A percentile compares a stretch with the other conserved stretches of the same genome.
Conservation (phyloP, 2,329 filamentous ascomycete species). For the Pyrenophora graminea region DNA sequence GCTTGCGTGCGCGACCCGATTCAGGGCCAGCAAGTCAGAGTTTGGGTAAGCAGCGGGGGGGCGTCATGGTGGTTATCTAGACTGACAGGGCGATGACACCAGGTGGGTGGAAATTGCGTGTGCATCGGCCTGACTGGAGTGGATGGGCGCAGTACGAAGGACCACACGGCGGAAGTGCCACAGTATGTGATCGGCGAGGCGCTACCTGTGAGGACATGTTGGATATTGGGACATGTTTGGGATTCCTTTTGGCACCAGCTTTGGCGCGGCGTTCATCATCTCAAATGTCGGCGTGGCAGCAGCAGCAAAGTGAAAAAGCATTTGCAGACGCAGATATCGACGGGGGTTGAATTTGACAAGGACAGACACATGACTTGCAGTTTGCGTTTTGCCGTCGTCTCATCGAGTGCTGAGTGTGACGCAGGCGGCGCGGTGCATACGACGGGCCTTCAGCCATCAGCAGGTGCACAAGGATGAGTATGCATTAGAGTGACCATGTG, state of each 20-base stretch:
- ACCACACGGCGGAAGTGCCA: slow-evolving; percentile 5
- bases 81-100: background rate
- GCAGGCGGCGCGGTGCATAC: slow-evolving; percentile 11
- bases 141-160: slow-evolving; percentile 7
- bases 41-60: too few relatives aligned
- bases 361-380: background rate
- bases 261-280: too few relatives aligned
- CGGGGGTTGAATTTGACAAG: background rate
- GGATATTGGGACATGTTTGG: background rate
- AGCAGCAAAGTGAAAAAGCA: too few relatives aligned
- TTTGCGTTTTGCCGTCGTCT: slow-evolving; percentile 9
- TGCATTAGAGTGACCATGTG: background rate
- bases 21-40: too few relatives aligned
- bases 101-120: slow-evolving; percentile 4
- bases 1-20: background rate
- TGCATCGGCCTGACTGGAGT: slow-evolving; percentile 6
- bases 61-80: background rate
- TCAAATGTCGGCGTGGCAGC: too few relatives aligned
- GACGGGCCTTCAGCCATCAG: background rate
- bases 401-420: slow-evolving; percentile 12
- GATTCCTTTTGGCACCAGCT: background rate
- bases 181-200: slow-evolving; percentile 2
- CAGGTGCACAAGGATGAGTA: background rate
- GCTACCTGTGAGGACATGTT: background rate
- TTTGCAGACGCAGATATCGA: too few relatives aligned